Base-by-base conservation (phyloP, 2,329 filamentous ascomycete genomes). In the Alternaria postmessia region DNA sequence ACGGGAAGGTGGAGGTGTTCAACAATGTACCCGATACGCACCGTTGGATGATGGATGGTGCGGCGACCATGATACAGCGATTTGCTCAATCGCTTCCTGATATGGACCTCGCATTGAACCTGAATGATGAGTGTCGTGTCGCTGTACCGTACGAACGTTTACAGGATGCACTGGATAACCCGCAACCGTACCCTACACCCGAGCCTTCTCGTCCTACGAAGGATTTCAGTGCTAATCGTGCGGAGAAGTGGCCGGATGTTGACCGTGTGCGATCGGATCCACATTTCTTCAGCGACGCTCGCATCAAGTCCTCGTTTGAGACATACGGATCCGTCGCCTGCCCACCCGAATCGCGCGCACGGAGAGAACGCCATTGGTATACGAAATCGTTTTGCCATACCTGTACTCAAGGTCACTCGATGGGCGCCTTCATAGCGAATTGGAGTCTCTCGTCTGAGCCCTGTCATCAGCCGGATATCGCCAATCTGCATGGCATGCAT, bases 401-500 rank as follows among this genome's bases (percentile, higher is more conserved):
- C 3, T 94, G 91, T 74, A 81, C 83, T 2, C 79, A 81, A 7
- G 85, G 86, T 0, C 90, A 94, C 70, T 90, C 91, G 0, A 80
- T 86, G 18, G 88, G 87, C 3, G 87, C 88, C 22, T 91, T 92
- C 68, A 79, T 93, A 6, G 80, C 82, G 5, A 83, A 91, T 67
- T 94, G 90, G 88, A 81, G 84, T 1, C 74, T 84, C 8, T 87
- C 89, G 5, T 84, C 88, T 6, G 86, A 92, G 47, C 84, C 90
- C 28, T 96, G 92, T 73, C 86, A 90, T 61, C 92, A 95, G 71
- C 90, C 92, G 1, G 92, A 95, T 64, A 81, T 94, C 32, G 86
- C 87, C 28, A 84, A 89, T 62, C 82, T 94, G 1, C 91, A 94
- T 69, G 90, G 91, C 42, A 88, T 94, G 70, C 88, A 91, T 73